A percentile compares a stretch with the other conserved stretches of the same genome.
Conservation (phyloP, 2,329 filamentous ascomycete genomes). For the Aspergillus piperis region DNA sequence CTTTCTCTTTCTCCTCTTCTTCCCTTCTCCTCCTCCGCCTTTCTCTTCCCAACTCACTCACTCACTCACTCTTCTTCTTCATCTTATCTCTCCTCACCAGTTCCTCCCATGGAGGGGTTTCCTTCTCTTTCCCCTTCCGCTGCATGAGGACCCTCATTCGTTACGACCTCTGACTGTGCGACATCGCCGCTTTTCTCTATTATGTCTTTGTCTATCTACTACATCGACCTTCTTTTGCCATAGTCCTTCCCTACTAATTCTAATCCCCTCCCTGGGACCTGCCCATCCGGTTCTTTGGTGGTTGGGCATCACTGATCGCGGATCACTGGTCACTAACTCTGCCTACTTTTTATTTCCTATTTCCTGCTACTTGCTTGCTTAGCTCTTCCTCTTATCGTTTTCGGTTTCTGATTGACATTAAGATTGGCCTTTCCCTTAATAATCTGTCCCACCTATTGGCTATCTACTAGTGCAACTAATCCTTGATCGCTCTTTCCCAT, state of each 20-base stretch:
- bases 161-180: slow-evolving; percentile 14
- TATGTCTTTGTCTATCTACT: slow-evolving; percentile 15
- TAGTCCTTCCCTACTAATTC: slow-evolving; percentile 16
- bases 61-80: slow-evolving; percentile 9
- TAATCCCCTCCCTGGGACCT: slow-evolving; percentile 3
- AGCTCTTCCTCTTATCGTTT: no score
- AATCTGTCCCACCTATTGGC: slow-evolving; percentile 6
- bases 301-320: no score
- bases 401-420: slow-evolving; percentile 6
- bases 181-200: slow-evolving; percentile 11
- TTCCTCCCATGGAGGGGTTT: slow-evolving; percentile 27
- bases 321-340: no score
- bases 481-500: slow-evolving; percentile 10
- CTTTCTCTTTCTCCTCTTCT: not conserved
- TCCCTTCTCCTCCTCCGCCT: not conserved
- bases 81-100: slow-evolving; percentile 4
- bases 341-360: no score
- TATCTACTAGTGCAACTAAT: not conserved
- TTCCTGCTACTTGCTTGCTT: no score
- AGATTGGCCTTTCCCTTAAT: slow-evolving; percentile 5
- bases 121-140: slow-evolving; percentile 18
- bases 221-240: slow-evolving; percentile 4
- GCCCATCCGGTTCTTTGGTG: slow-evolving; percentile 1
- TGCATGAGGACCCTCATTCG: slow-evolving; percentile 23
- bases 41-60: not conserved